Evolutionary conservation across 2,329 filamentous ascomycete genomes (phyloP), one percentile per base, ranked within the genome.

Genomic region (Botrytis byssoidea): DNA sequence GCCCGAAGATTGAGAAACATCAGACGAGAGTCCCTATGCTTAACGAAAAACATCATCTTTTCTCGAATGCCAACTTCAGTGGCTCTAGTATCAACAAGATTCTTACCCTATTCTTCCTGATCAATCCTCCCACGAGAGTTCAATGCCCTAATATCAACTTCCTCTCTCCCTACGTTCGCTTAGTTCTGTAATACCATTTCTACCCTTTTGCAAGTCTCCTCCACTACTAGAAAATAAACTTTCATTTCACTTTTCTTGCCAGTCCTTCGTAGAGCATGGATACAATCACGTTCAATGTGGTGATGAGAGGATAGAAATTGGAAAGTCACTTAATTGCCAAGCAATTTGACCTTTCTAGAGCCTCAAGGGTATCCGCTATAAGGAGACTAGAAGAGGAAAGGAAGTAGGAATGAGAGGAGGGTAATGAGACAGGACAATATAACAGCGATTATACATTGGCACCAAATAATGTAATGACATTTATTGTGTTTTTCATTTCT

Each of bases 91-190:
- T 55, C 12, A 29, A 29, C 12, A 55, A 29, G 14, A 29, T 29
- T n/a, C 51, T 16, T 29, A 16, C 14, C n/a, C 25, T 16, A 29
- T n/a, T 6, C 25, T 55, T 29, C 48, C 48, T 51, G 10, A 14
- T 12, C 12, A 51, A n/a, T n/a, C 25, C 12, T n/a, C 25, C 25
- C 12, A 14, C 16, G 12, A n/a, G n/a, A n/a, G 0, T 55, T n/a
- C 48, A n/a, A n/a, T n/a, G 25, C 12, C 25, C n/a, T n/a, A 14
- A n/a, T 55, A 55, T 55, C 48, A 55, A n/a, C 5, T n/a, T 55
- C 25, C 48, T n/a, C 48, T n/a, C 25, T 55, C 48, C 48, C 25
- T 55, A n/a, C n/a, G 25, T 55, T 55, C 48, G 25, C 48, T 55
- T 55, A n/a, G 25, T 25, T 55, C 48, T 55, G 12, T n/a, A n/a